These are phyloP conservation scores for Orychophragmus violaceus DNA, from an alignment of 345 rosid species.

Conservation along the genomic window DNA sequence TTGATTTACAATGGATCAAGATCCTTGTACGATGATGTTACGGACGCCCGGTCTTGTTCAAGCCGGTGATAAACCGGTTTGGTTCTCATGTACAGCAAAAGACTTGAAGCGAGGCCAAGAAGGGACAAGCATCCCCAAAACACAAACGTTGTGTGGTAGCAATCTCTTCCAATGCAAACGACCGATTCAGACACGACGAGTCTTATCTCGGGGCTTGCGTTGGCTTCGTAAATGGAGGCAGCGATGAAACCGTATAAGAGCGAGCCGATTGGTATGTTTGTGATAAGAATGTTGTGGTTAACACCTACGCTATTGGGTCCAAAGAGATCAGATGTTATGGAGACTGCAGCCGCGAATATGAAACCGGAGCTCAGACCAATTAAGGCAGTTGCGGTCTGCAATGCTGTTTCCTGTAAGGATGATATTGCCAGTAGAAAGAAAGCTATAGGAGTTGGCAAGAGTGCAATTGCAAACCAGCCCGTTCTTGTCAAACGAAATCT, in stretches of 20 bases:
- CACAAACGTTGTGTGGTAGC: slow-evolving; percentile 67
- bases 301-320: slow-evolving; percentile 66
- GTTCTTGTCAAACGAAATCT: slow-evolving; percentile 69
- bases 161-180: slow-evolving; percentile 67
- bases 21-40: slow-evolving; percentile 7
- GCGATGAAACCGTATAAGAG: slow-evolving; percentile 68
- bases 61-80: slow-evolving; percentile 66
- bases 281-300: slow-evolving; percentile 83
- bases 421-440: slow-evolving; percentile 46
- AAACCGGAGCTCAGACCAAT: slow-evolving; percentile 79
- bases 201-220: slow-evolving; percentile 31
- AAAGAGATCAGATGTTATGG: slow-evolving; percentile 77
- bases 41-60: slow-evolving; percentile 40
- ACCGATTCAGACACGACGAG: slow-evolving; percentile 31
- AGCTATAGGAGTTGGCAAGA: slow-evolving; percentile 62
- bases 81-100: slow-evolving; percentile 65
- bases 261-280: slow-evolving; percentile 82
- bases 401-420: slow-evolving; percentile 39
- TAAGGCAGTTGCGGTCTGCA: slow-evolving; percentile 41
- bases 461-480: slow-evolving; percentile 64
- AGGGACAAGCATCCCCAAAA: slow-evolving; percentile 78
- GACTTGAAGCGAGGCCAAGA: slow-evolving; percentile 50
- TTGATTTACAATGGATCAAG: slow-evolving; percentile 25
- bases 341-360: slow-evolving; percentile 64
- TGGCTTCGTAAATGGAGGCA: slow-evolving; percentile 57